phyloP scores from a whole-genome alignment of 257 asterid species.

The Gardenia jasminoides region DNA sequence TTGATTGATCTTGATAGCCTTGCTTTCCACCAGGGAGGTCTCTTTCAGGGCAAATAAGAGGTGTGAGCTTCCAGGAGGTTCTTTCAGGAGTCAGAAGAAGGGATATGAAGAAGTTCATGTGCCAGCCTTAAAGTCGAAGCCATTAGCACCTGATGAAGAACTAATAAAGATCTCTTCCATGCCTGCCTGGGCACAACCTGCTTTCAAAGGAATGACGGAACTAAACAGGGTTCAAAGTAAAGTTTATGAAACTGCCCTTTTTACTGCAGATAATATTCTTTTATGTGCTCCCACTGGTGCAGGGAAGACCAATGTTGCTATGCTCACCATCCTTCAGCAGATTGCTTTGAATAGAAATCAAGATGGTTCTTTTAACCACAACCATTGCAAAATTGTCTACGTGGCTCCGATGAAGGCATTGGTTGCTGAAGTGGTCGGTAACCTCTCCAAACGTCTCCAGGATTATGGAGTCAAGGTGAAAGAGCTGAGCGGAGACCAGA shows the following conservation, averaged over 20 bases:
- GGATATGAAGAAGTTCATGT: conserved; percentile 47
- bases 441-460: conserved; percentile 38
- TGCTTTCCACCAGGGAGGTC: conserved; percentile 34
- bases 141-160: conserved; percentile 31
- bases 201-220: conserved; percentile 39
- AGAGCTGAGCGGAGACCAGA: conserved; percentile 45
- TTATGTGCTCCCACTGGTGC: conserved; percentile 54
- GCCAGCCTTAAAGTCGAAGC: conserved; percentile 39
- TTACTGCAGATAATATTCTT: conserved; percentile 35
- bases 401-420: conserved; percentile 53
- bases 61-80: conserved; percentile 39
- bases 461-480: conserved; percentile 40
- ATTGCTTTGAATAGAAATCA: conserved; percentile 34
- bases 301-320: conserved; percentile 49
- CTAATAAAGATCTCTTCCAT: conserved; percentile 33
- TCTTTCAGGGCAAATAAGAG: conserved; percentile 34
- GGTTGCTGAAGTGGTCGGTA: conserved; percentile 47
- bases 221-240: conserved; percentile 45
- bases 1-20: conserved; percentile 43
- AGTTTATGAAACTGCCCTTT: conserved; percentile 44
- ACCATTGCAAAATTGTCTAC: conserved; percentile 39
- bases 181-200: conserved; percentile 49
- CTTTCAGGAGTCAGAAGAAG: conserved; percentile 32
- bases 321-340: conserved; percentile 47
- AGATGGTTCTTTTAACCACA: conserved; percentile 34